phyloP scores from a whole-genome alignment of 2,329 filamentous ascomycete species.

The Bertia moriformis region DNA sequence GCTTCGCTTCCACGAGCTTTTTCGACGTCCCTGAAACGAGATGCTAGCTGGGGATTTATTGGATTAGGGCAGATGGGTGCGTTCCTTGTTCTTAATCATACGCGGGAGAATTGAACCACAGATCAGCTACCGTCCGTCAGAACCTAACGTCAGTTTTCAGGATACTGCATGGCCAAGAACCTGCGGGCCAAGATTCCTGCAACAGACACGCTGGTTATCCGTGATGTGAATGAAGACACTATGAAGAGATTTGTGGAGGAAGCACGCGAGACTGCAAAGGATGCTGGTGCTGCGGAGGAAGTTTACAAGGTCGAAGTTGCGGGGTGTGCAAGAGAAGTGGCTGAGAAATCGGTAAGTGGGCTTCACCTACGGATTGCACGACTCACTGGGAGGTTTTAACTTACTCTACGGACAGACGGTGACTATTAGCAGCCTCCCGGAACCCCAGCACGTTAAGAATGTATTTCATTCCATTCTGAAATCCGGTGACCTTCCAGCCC shows the following conservation, averaged over 20 bases:
- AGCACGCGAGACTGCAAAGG: background rate
- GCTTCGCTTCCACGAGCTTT: background rate
- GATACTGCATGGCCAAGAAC: conserved; percentile 1
- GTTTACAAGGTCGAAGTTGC: background rate
- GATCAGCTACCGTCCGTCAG: no score
- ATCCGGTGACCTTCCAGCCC: background rate
- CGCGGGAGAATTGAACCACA: no score
- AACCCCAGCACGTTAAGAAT: background rate
- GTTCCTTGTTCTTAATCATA: no score
- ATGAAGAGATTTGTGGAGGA: background rate
- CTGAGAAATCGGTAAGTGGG: background rate
- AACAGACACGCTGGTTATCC: background rate
- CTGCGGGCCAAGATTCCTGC: background rate
- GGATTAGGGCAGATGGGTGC: background rate
- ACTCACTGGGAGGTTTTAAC: background rate
- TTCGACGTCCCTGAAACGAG: background rate
- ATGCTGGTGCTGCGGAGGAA: background rate
- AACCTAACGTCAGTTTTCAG: no score
- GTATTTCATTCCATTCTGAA: background rate
- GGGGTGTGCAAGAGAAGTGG: background rate
- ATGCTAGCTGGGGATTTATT: background rate
- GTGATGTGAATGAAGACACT: conserved; percentile 1
- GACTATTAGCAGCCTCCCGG: background rate
- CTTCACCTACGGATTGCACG: no score
- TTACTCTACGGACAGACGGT: background rate